Conservation (phyloP, 2,329 filamentous ascomycete species). For the Tolypocladium cylindrosporum region DNA sequence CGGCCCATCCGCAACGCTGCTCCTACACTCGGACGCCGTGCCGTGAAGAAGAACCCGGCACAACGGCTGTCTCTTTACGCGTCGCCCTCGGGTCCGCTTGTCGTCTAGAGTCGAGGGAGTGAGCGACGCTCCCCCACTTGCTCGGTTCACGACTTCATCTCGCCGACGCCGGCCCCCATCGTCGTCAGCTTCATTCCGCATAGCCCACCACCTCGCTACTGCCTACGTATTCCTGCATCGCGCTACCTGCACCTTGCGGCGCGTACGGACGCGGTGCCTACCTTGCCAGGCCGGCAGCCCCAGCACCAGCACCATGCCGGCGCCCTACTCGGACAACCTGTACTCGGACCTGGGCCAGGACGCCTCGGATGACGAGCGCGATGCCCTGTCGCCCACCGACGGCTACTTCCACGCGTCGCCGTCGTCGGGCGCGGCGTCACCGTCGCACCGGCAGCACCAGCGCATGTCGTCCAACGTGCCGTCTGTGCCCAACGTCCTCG, state of each 20-base stretch:
- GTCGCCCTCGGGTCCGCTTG: neutral
- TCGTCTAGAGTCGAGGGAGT: neutral
- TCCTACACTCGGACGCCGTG: neutral
- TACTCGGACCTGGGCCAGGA: conserved; percentile 24
- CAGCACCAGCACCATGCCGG: conserved; percentile 24
- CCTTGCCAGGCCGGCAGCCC: no score
- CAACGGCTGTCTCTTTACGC: neutral
- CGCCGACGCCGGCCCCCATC: neutral
- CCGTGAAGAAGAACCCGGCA: neutral
- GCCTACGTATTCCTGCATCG: neutral
- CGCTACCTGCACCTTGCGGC: no score
- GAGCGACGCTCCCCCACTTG: no score
- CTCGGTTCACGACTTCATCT: neutral
- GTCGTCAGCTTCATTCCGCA: neutral
- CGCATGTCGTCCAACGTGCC: conserved; percentile 26
- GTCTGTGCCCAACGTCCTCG: conserved; percentile 35
- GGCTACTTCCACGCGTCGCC: conserved; percentile 38
- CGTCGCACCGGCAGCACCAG: conserved; percentile 11
- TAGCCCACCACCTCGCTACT: conserved; percentile 1
- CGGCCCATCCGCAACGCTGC: neutral
- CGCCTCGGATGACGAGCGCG: conserved; percentile 25
- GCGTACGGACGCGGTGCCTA: no score
- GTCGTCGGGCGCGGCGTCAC: conserved; percentile 19
- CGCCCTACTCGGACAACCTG: conserved; percentile 37
- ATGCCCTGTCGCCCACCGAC: conserved; percentile 38